These are phyloP conservation scores for Suillus paluster DNA, from an alignment of 768 basidiomycete genomes.

Conservation along the genomic window DNA sequence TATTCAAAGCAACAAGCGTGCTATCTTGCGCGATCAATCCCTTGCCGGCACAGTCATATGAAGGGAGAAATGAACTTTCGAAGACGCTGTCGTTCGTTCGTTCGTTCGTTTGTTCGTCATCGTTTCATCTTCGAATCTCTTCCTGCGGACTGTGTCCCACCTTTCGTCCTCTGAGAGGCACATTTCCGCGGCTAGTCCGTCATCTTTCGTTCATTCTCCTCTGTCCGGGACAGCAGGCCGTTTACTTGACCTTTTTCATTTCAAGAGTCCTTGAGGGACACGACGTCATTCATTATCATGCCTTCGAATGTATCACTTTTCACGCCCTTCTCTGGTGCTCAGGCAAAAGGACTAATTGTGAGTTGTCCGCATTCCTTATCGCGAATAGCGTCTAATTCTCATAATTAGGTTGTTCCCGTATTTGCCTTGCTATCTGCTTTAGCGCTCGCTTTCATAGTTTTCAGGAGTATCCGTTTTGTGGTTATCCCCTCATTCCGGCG, in stretches of 20 bases:
- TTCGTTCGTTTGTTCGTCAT: slow-evolving; percentile 22
- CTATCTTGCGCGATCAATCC: slow-evolving; percentile 13
- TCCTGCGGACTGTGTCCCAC: slow-evolving; percentile 41
- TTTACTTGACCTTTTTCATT: slow-evolving; percentile 2
- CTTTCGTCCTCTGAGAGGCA: slow-evolving; percentile 34
- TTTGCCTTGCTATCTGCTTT: slow-evolving; percentile 60
- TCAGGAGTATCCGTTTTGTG: slow-evolving; percentile 54
- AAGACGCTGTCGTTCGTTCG: slow-evolving; percentile 21
- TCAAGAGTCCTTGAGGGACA: slow-evolving; percentile 4
- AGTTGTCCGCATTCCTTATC: slow-evolving; percentile 12
- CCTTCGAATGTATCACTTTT: slow-evolving; percentile 1
- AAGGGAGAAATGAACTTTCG: background rate
- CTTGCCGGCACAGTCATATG: slow-evolving; percentile 10
- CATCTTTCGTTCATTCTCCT: slow-evolving; percentile 12
- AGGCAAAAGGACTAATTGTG: slow-evolving; percentile 23
- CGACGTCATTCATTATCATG: slow-evolving; percentile 14
- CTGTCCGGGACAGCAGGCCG: slow-evolving; percentile 19
- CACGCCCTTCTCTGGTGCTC: slow-evolving; percentile 17
- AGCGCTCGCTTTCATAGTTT: slow-evolving; percentile 53
- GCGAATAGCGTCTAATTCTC: background rate
- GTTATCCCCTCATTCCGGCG: slow-evolving; percentile 36
- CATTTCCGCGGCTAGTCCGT: slow-evolving; percentile 29
- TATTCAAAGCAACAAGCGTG: slow-evolving; percentile 13
- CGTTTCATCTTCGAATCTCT: slow-evolving; percentile 18
- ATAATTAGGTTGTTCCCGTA: slow-evolving; percentile 45